Evolutionary conservation across 768 basidiomycete species (phyloP).

Genomic region (Agaricus subrufescens): DNA sequence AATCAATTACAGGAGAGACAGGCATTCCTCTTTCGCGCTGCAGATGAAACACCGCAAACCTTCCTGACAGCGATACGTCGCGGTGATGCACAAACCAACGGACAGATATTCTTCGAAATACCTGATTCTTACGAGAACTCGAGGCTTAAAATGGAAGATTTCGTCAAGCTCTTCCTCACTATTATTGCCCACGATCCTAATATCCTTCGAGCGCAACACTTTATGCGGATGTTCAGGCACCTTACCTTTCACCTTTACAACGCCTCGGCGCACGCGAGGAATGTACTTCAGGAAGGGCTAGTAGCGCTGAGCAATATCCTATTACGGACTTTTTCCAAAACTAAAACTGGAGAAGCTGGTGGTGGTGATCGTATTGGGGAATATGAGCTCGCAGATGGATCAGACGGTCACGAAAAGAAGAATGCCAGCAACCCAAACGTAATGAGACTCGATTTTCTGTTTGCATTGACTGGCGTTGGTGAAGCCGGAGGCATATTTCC

Average conservation of each 20-base stretch:
- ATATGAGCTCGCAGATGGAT: conserved; percentile 17
- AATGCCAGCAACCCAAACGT: conserved; percentile 48
- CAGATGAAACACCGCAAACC: conserved; percentile 70
- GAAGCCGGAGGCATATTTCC: conserved; percentile 43
- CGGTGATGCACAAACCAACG: conserved; percentile 34
- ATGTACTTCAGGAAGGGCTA: conserved; percentile 61
- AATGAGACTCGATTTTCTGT: conserved; percentile 66
- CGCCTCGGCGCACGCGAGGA: conserved; percentile 45
- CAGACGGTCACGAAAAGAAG: conserved; percentile 34
- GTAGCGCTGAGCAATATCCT: conserved; percentile 60
- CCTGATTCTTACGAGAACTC: conserved; percentile 59
- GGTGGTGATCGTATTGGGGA: conserved; percentile 25
- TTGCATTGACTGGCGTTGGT: conserved; percentile 45
- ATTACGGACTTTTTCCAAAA: conserved; percentile 37
- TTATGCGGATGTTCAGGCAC: conserved; percentile 56
- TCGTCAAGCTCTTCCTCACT: conserved; percentile 70
- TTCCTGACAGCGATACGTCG: conserved; percentile 54
- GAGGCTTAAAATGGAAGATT: conserved; percentile 54
- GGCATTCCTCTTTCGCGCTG: conserved; percentile 61
- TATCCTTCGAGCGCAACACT: conserved; percentile 63
- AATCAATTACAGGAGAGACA: conserved; percentile 67
- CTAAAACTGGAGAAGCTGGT: conserved; percentile 35
- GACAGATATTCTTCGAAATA: conserved; percentile 38
- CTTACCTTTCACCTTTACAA: conserved; percentile 56
- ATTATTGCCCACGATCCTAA: conserved; percentile 74